These are phyloP conservation scores for Kwoniella mangroviensis DNA, from an alignment of 768 basidiomycete species.

Conservation along the genomic window DNA sequence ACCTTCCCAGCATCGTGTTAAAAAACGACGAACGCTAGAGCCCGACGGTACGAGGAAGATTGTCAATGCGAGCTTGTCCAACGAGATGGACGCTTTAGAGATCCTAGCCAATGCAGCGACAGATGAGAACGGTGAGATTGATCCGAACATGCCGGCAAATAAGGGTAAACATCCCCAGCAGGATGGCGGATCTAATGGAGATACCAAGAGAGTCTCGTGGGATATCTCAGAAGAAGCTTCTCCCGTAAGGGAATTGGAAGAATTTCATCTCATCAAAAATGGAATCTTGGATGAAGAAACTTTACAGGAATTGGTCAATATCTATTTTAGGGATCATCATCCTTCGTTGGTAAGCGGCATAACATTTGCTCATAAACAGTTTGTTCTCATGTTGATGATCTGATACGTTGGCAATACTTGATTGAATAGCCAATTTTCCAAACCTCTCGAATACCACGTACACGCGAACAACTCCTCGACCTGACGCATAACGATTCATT, in stretches of 20 bases:
- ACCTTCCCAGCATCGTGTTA: conserved; percentile 13
- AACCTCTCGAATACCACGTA: conserved; percentile 44
- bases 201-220: conserved; percentile 18
- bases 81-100: conserved; percentile 55
- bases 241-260: conserved; percentile 21
- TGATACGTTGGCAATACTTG: neutral
- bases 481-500: conserved; percentile 44
- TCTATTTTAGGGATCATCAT: conserved; percentile 48
- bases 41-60: conserved; percentile 46
- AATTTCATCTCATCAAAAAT: conserved; percentile 39
- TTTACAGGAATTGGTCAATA: conserved; percentile 33
- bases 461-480: conserved; percentile 33
- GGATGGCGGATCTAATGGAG: neutral
- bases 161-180: conserved; percentile 10
- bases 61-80: conserved; percentile 50
- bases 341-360: conserved; percentile 43
- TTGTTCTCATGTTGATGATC: neutral
- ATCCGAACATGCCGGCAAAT: neutral
- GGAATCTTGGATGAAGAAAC: conserved; percentile 39
- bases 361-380: too few species aligned
- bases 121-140: conserved; percentile 25
- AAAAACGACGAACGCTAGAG: conserved; percentile 20
- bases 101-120: conserved; percentile 53
- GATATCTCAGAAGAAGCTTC: conserved; percentile 23
- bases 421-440: conserved; percentile 44